Evolutionary conservation across 2,329 filamentous ascomycete genomes (phyloP), one percentile per base, ranked within the genome.

Genomic region (Colletotrichum tofieldiae): DNA sequence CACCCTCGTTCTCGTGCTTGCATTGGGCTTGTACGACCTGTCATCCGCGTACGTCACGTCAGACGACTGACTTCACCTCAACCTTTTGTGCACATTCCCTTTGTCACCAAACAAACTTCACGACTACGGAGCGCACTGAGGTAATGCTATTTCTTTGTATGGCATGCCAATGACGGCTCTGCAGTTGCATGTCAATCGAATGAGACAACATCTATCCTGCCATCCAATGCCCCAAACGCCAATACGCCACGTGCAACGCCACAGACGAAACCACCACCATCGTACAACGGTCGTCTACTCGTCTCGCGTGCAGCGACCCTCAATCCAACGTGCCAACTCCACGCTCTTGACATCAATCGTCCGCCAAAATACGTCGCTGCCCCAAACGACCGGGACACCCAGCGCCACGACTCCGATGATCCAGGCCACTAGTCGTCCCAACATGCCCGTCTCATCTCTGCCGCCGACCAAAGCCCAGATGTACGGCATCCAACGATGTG

Each of bases 361-460:
- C 37, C 89, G 83, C 87, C 88, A 91, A 76, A 91, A 91, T 4
- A 92, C 68, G 78, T 92, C 90, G 1, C 87, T 86, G 6, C 84
- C 82, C 85, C 88, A 91, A 7, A 91, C 81, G 0, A 86, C 81
- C 2, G 82, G 68, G 4, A 81, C 76, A 5, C 77, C 78, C 2
- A 83, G 62, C 5, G 82, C 61, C 18, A 78, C 73, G 20, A 86
- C 76, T n/a, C 84, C 84, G 3, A 83, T 32, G 6, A 82, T 59
- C 78, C 86, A 82, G 23, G 80, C 75, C 12, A 81, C 35, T 6
- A 79, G 78, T 16, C 79, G 77, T 60, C 76, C 45, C 79, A 80
- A 43, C 74, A 78, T 77, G 55, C 80, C 82, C 77, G 77, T 81
- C 71, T 81, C 61, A 3, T 80, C 78, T 23, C 60, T 69, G 7